Percentiles rank a stretch among this genome's conserved stretches.
Conservation (phyloP, 2,329 filamentous ascomycete species). For the Aspergillus sp. region DNA sequence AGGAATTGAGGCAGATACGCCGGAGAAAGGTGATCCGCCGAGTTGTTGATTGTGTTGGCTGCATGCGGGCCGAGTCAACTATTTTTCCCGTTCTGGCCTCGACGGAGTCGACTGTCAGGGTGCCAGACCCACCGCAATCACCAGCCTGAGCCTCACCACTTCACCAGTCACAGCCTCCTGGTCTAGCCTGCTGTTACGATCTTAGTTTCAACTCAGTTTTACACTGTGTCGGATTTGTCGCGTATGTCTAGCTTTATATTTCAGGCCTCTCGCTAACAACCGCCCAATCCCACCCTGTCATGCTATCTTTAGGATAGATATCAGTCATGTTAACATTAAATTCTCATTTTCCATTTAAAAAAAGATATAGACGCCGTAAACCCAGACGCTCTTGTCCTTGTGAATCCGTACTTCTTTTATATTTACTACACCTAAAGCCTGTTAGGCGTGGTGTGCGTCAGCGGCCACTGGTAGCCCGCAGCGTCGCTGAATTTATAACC, state of each 20-base stretch:
- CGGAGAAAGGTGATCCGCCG: constrained; percentile 14
- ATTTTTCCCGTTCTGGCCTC: constrained; percentile 3
- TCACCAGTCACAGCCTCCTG: too few species aligned
- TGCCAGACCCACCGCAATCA: background rate
- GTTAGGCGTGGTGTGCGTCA: constrained; percentile 68
- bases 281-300: constrained; percentile 14
- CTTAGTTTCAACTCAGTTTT: background rate
- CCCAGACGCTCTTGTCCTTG: constrained; percentile 11
- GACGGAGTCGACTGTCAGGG: background rate
- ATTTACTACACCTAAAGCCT: constrained; percentile 65
- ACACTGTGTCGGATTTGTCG: background rate
- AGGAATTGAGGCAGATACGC: background rate
- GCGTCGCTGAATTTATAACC: constrained; percentile 99
- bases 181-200: background rate
- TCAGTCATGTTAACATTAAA: constrained; percentile 21
- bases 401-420: constrained; percentile 26
- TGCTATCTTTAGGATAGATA: constrained; percentile 16
- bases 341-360: constrained; percentile 14
- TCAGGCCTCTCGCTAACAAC: constrained; percentile 6
- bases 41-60: background rate
- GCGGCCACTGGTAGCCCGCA: constrained; percentile 92
- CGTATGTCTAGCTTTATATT: background rate
- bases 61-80: constrained; percentile 17
- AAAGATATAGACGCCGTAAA: constrained; percentile 9
- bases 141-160: background rate